Evolutionary conservation across 2,329 filamentous ascomycete species (phyloP).

Genomic region (Erysiphe neolycopersici): DNA sequence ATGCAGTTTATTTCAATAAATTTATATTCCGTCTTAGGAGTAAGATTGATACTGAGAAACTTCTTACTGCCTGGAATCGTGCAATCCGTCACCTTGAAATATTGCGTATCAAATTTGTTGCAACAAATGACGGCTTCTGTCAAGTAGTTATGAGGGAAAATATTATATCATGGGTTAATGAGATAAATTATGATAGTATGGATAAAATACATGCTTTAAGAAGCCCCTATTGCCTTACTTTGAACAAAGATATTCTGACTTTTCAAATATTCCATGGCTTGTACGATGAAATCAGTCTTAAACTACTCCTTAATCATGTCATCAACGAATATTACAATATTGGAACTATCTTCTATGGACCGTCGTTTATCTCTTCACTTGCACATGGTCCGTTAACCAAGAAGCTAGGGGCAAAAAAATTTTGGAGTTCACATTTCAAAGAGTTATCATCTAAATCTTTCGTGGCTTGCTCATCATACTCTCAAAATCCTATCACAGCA

Average conservation of each 20-base stretch:
- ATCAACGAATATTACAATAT: conserved; percentile 21
- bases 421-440: conserved; percentile 28
- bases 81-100: conserved; percentile 30
- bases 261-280: conserved; percentile 62
- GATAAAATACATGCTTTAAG: conserved; percentile 9
- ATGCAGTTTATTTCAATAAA: conserved; percentile 46
- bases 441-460: conserved; percentile 6
- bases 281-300: conserved; percentile 63
- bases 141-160: conserved; percentile 35
- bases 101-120: conserved; percentile 44
- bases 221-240: conserved; percentile 6
- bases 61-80: conserved; percentile 30
- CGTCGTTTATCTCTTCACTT: conserved; percentile 38
- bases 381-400: conserved; percentile 38
- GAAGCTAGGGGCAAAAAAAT: conserved; percentile 23
- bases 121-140: conserved; percentile 47
- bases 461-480: neutral
- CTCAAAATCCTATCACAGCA: conserved; percentile 6
- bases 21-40: conserved; percentile 33
- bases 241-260: conserved; percentile 17
- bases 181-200: conserved; percentile 6
- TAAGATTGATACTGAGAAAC: conserved; percentile 17
- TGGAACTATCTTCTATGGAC: conserved; percentile 14
- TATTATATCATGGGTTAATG: conserved; percentile 19
- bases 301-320: conserved; percentile 35